Evolutionary conservation across 2,329 filamentous ascomycete species (phyloP).

Genomic region (Calcarisporium arbuscula): DNA sequence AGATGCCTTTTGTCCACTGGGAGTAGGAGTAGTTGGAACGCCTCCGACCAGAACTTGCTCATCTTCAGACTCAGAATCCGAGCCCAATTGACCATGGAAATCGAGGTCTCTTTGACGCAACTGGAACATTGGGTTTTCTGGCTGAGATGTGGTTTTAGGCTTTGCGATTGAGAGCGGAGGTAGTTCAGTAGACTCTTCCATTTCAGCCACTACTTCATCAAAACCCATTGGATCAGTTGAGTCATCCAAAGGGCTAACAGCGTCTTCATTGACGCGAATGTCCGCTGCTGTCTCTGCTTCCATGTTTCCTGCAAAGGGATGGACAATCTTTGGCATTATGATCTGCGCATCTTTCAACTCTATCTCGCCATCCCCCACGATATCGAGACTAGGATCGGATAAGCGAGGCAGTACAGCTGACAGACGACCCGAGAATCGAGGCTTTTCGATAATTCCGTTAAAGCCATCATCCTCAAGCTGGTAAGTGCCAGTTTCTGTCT

Average conservation of each 20-base stretch:
- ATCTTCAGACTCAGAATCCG: conserved; percentile 51
- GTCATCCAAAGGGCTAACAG: too few species aligned
- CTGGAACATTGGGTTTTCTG: conserved; percentile 20
- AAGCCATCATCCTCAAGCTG: conserved; percentile 24
- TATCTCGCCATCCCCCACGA: too few species aligned
- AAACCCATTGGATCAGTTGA: conserved; percentile 18
- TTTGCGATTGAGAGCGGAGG: too few species aligned
- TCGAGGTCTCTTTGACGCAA: conserved; percentile 43
- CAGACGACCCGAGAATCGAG: conserved; percentile 38
- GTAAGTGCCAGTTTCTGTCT: too few species aligned
- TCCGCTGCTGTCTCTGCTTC: too few species aligned
- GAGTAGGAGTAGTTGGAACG: conserved; percentile 37
- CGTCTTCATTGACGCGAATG: too few species aligned
- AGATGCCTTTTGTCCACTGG: conserved; percentile 17
- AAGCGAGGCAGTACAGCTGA: conserved; percentile 39
- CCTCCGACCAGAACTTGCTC: conserved; percentile 30
- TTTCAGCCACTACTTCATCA: conserved; percentile 13
- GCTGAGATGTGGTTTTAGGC: conserved; percentile 4
- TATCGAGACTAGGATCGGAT: conserved; percentile 31
- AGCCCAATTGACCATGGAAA: conserved; percentile 35
- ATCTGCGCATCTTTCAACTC: conserved; percentile 24
- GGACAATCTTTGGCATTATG: too few species aligned
- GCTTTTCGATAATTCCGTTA: conserved; percentile 25
- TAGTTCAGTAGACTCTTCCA: conserved; percentile 10
- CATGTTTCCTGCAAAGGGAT: too few species aligned